Conservation (phyloP, 805 yeast genomes). For the Lipomyces starkeyi region DNA sequence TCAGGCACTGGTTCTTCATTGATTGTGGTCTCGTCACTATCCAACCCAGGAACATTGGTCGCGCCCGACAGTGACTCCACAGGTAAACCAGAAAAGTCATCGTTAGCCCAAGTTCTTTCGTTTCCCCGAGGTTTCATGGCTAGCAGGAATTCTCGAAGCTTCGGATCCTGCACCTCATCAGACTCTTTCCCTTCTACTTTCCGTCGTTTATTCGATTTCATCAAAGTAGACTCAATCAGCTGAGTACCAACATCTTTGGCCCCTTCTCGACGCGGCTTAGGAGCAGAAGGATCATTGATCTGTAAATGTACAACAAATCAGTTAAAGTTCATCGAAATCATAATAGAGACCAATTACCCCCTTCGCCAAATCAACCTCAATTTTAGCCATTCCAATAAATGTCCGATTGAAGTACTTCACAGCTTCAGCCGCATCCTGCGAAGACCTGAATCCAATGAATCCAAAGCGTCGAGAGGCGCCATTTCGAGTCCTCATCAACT, state of each 20-base stretch:
- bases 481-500: conserved; percentile 74
- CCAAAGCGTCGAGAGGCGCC: conserved; percentile 95
- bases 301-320: not conserved
- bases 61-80: conserved; percentile 40
- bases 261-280: conserved; percentile 14
- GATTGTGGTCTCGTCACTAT: conserved; percentile 52
- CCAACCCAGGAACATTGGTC: conserved; percentile 46
- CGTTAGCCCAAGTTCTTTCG: conserved; percentile 77
- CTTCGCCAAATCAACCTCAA: conserved; percentile 83
- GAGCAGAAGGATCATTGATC: conserved; percentile 29
- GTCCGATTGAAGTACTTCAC: conserved; percentile 75
- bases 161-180: conserved; percentile 55
- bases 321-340: not conserved
- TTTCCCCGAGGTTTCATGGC: conserved; percentile 79
- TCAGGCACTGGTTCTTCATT: not conserved
- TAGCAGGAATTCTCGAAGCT: conserved; percentile 78
- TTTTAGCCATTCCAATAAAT: conserved; percentile 79
- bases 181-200: conserved; percentile 4
- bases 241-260: not conserved
- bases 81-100: conserved; percentile 43
- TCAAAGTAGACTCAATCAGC: not conserved
- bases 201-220: conserved; percentile 7
- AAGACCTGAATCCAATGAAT: conserved; percentile 82
- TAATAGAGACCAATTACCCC: conserved; percentile 47
- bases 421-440: conserved; percentile 76